Base-by-base conservation (phyloP, 495 filamentous ascomycete genomes). In the Ascobolus immersus region DNA sequence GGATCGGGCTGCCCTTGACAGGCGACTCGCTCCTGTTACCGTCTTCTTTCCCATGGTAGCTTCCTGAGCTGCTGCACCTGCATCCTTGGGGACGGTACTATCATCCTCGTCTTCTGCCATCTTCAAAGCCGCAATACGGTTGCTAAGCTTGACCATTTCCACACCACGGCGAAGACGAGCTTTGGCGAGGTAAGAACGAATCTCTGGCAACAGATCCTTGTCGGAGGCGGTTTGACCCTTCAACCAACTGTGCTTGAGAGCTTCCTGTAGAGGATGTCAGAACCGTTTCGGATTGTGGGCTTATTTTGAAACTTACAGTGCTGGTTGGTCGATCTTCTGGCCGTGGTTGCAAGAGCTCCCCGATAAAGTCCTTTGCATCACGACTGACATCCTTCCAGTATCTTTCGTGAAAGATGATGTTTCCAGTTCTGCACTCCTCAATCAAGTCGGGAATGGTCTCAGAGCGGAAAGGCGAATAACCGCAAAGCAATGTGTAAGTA, bases 351-450 rank as follows among this genome's bases (percentile, higher is more conserved):
- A 99, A 59, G 5, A 99, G 65, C 28, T 58, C 58, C 31, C 71
- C 55, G 52, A 99, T 94, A 52, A 99, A 99, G 40, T 80, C 69
- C 57, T 94, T 99, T 41, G 82, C 86, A 38, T 99, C 84, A 36
- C 71, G 62, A 51, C 82, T 93, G 40, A 94, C 89, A 51, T 92
- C 86, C 48, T 77, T 80, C 86, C 86, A 99, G 57, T 94, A 99
- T 20, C 86, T 72, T 48, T 91, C 81, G 52, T 99, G 86, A 68
- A 94, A 99, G 21, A 93, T 70, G 37, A 94, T 77, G 28, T 71
- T 67, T n/a, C 76, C 80, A 38, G 60, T 65, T 39, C 71, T 76
- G 55, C 81, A 93, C 55, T 99, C 86, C 38, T 93, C 81, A 46
- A 99, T 91, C 41, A 99, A 62, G 45, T 93, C 86, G 36, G 73